Evolutionary conservation across 805 yeast species (phyloP).

Genomic region (Sungouiella thailandica): DNA sequence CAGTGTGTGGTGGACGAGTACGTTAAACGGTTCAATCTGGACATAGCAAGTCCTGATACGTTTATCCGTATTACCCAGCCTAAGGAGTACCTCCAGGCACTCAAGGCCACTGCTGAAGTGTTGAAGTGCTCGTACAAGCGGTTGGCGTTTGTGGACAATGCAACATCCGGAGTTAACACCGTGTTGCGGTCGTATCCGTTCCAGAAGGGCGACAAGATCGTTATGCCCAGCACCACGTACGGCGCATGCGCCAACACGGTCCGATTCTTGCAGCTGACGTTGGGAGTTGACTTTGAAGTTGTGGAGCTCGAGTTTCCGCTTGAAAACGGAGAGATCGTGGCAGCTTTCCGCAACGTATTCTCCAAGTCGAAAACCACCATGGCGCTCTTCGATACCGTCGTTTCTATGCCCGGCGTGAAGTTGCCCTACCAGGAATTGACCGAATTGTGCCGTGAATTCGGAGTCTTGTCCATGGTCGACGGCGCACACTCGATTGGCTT

Average conservation of each 20-base stretch:
- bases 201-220: constrained; percentile 45
- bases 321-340: constrained; percentile 20
- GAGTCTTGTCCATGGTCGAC: constrained; percentile 55
- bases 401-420: constrained; percentile 59
- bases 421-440: constrained; percentile 52
- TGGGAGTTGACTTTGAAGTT: constrained; percentile 21
- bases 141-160: constrained; percentile 53
- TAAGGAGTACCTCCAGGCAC: constrained; percentile 25
- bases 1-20: constrained; percentile 28
- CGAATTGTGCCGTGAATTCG: constrained; percentile 39
- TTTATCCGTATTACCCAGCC: constrained; percentile 28
- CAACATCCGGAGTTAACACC: constrained; percentile 56
- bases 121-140: constrained; percentile 43
- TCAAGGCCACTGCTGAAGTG: constrained; percentile 34
- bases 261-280: constrained; percentile 30
- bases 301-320: constrained; percentile 13
- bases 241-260: constrained; percentile 52
- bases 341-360: constrained; percentile 18
- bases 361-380: constrained; percentile 24
- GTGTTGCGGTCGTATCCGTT: constrained; percentile 53
- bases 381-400: constrained; percentile 52
- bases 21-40: constrained; percentile 10
- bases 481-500: constrained; percentile 71
- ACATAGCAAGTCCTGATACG: constrained; percentile 42
- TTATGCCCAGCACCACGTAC: constrained; percentile 47